These are phyloP conservation scores for Talaromyces sp. DNA, from an alignment of 2,329 filamentous ascomycete genomes.

Conservation along the genomic window DNA sequence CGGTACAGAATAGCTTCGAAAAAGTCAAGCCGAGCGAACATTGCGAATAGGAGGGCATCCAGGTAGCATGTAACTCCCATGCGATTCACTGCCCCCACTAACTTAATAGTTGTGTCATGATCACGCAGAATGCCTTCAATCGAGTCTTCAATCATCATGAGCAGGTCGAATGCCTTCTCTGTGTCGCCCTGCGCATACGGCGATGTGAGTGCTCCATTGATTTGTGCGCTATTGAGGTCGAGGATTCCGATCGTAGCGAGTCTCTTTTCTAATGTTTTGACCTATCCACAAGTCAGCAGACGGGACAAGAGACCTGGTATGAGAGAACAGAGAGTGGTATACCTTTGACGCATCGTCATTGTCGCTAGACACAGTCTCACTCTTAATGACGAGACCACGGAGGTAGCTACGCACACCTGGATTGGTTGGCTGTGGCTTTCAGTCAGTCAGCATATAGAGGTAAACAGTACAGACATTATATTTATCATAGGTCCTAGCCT, in stretches of 20 bases:
- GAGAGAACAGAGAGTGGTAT: background rate
- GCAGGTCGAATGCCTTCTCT: conserved; percentile 68
- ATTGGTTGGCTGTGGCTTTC: background rate
- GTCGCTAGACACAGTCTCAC: conserved; percentile 16
- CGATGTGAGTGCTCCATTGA: conserved; percentile 56
- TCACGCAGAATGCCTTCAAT: conserved; percentile 71
- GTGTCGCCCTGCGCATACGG: conserved; percentile 63
- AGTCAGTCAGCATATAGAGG: background rate
- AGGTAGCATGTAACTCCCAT: conserved; percentile 89
- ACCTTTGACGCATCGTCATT: conserved; percentile 34
- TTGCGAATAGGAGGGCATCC: conserved; percentile 85
- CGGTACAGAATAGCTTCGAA: conserved; percentile 91
- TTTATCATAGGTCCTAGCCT: conserved; percentile 18
- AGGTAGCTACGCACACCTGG: conserved; percentile 15
- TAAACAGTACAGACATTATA: no score
- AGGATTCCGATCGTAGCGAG: conserved; percentile 51
- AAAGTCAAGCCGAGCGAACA: conserved; percentile 85
- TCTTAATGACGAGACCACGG: conserved; percentile 30
- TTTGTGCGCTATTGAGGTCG: conserved; percentile 57
- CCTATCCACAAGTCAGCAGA: conserved; percentile 29
- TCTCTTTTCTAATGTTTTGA: conserved; percentile 50
- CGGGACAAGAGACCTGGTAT: no score
- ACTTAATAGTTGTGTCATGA: conserved; percentile 64
- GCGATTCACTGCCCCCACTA: conserved; percentile 83
- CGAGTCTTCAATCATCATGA: conserved; percentile 74